Conservation (phyloP, 2,329 filamentous ascomycete species). For the Ustulina deusta region DNA sequence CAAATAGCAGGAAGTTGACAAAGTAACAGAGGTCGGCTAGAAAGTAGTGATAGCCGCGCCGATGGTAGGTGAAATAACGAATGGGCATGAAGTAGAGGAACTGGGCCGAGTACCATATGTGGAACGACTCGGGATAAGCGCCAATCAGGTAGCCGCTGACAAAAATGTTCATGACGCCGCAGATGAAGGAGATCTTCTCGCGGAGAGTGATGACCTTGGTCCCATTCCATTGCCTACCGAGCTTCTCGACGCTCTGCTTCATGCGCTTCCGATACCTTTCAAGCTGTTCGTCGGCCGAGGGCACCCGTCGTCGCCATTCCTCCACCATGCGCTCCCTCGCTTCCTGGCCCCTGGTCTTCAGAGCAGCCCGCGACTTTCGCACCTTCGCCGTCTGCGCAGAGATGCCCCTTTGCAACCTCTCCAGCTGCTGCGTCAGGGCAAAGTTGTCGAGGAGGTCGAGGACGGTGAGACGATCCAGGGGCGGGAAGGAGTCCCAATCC, state of each 20-base stretch:
- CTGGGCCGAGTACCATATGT: slow-evolving; percentile 90
- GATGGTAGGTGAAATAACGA: slow-evolving; percentile 89
- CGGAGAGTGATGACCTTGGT: slow-evolving; percentile 87
- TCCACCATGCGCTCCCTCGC: slow-evolving; percentile 93
- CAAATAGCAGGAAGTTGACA: slow-evolving; percentile 85
- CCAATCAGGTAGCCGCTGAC: slow-evolving; percentile 95
- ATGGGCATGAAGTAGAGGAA: slow-evolving; percentile 97
- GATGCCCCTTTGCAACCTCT: slow-evolving; percentile 87
- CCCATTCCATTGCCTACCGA: slow-evolving; percentile 88
- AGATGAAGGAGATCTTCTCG: slow-evolving; percentile 97
- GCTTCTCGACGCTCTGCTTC: slow-evolving; percentile 87
- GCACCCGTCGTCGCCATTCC: slow-evolving; percentile 88
- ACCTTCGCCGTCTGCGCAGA: slow-evolving; percentile 88
- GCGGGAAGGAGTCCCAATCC: slow-evolving; percentile 87
- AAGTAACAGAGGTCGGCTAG: slow-evolving; percentile 98
- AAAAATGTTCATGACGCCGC: slow-evolving; percentile 96
- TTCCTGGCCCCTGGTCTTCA: slow-evolving; percentile 79
- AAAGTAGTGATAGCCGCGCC: slow-evolving; percentile 96
- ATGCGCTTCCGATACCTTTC: slow-evolving; percentile 91
- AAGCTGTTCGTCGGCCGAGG: slow-evolving; percentile 90
- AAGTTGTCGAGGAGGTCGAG: slow-evolving; percentile 97
- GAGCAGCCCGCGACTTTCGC: slow-evolving; percentile 80
- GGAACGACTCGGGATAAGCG: slow-evolving; percentile 85
- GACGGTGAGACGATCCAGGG: slow-evolving; percentile 88
- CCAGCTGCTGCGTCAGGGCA: slow-evolving; percentile 87